Evolutionary conservation across 371 early-diverging fungal species (phyloP), one percentile per base, ranked within the genome.

Genomic region (Lichtheimia hyalospora): DNA sequence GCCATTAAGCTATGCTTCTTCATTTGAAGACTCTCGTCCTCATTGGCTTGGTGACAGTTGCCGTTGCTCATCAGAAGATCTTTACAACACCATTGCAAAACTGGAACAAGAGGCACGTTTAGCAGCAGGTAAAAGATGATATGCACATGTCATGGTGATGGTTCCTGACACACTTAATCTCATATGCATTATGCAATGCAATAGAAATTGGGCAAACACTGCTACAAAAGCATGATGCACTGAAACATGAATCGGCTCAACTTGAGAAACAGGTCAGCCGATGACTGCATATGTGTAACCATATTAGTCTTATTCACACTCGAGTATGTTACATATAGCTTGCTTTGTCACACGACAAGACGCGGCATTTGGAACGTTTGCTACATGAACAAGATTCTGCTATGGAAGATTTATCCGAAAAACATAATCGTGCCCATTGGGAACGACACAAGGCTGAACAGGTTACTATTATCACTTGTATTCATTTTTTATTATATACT

Each of bases 391-490:
- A 58, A 4, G 76, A 75, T 41, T 60, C 43, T 18, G 48, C 54
- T 10, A 70, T 66, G 44, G 66, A 70, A 18, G 61, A 58, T 3
- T 15, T 63, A 6, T 58, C 61, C 27, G 66, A 72, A 50, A 41
- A 24, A n/a, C 39, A 55, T 3, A 41, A 55, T 24, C 41, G 42
- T 12, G 39, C 66, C 61, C 23, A 71, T 69, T 63, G 69, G 69
- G 69, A 76, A 54, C 62, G 68, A 49, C 65, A 73, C 58, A 70
- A 73, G 40, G 59, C 65, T 42, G 64, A 69, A 69, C 66, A 64
- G 71, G 71, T 76, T 62, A n/a, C 0, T 16, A 27, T 15, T 14
- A 5, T 14, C 10, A 34, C 28, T 8, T 34, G 10, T 34, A 34
- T 8, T 34, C 34, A 34, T 27, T 27, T 7, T 5, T 27, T 27